These are phyloP conservation scores for Acacia acuminata DNA, from an alignment of 306 rosid genomes.

Conservation along the genomic window DNA sequence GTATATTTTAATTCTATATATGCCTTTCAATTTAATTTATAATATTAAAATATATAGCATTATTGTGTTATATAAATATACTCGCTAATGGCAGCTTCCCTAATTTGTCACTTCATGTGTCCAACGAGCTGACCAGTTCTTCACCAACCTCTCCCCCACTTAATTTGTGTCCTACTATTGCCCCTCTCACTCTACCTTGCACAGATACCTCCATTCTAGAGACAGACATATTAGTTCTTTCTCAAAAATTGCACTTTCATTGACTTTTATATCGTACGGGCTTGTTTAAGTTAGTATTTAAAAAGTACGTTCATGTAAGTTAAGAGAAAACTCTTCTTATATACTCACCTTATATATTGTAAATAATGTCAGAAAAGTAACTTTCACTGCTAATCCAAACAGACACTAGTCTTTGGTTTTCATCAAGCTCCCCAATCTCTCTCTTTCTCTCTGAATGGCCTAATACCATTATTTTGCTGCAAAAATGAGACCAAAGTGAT, in stretches of 20 bases:
- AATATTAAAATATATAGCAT: neutral
- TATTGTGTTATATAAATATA: neutral
- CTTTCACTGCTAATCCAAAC: too few species aligned
- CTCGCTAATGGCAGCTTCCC: conserved; percentile 39
- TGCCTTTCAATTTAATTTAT: neutral
- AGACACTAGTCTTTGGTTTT: too few species aligned
- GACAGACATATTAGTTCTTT: neutral
- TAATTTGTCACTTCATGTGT: conserved; percentile 46
- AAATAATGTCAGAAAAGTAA: too few species aligned
- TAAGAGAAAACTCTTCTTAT: too few species aligned
- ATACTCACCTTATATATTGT: too few species aligned
- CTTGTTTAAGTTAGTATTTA: too few species aligned
- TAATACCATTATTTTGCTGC: neutral
- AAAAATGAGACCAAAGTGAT: neutral
- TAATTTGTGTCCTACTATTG: conserved; percentile 8
- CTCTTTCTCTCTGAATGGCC: neutral
- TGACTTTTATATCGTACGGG: neutral
- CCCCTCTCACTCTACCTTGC: neutral
- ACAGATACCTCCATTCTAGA: neutral
- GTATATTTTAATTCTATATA: neutral
- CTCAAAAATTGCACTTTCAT: neutral
- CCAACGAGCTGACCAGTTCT: conserved; percentile 64
- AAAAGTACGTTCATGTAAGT: too few species aligned
- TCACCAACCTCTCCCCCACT: conserved; percentile 70
- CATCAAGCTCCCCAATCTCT: neutral